Evolutionary conservation across 2,329 filamentous ascomycete species (phyloP).

Genomic region (Penicillium sp.): DNA sequence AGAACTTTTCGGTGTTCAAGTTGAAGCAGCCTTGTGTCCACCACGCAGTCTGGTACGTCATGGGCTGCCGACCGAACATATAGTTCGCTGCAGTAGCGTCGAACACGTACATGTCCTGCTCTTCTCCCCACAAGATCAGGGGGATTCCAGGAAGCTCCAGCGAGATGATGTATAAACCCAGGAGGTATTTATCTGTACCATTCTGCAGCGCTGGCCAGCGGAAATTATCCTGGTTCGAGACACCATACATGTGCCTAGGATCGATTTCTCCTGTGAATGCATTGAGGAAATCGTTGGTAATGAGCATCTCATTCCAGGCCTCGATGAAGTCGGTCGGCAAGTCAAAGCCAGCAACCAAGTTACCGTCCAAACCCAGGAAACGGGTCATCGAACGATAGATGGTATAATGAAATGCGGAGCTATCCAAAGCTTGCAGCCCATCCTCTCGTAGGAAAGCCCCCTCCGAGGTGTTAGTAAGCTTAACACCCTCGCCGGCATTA

Average conservation of each 20-base stretch:
- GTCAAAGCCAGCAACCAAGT: slow-evolving; percentile 55
- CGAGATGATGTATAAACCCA: slow-evolving; percentile 60
- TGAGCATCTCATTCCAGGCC: slow-evolving; percentile 57
- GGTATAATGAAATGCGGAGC: slow-evolving; percentile 63
- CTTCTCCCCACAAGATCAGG: slow-evolving; percentile 62
- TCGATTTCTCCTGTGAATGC: slow-evolving; percentile 61
- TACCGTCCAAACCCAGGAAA: slow-evolving; percentile 61
- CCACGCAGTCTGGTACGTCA: slow-evolving; percentile 62
- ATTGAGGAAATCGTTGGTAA: slow-evolving; percentile 61
- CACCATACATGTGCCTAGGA: slow-evolving; percentile 63
- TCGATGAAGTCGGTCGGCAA: slow-evolving; percentile 55
- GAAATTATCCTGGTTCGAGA: slow-evolving; percentile 66
- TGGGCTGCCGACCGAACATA: slow-evolving; percentile 63
- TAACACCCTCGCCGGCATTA: slow-evolving; percentile 45
- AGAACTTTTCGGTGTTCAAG: slow-evolving; percentile 57
- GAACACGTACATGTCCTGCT: slow-evolving; percentile 63
- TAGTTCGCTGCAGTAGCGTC: slow-evolving; percentile 66
- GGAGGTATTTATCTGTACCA: slow-evolving; percentile 57
- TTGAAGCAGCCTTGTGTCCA: slow-evolving; percentile 64
- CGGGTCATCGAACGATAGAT: slow-evolving; percentile 60
- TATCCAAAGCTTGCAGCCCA: slow-evolving; percentile 57
- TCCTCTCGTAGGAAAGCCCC: slow-evolving; percentile 54
- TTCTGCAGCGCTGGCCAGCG: slow-evolving; percentile 61
- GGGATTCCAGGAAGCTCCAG: slow-evolving; percentile 62
- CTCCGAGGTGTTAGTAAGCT: slow-evolving; percentile 46